Conservation (phyloP, 23 red algal species). For the Agarophyton chilense region DNA sequence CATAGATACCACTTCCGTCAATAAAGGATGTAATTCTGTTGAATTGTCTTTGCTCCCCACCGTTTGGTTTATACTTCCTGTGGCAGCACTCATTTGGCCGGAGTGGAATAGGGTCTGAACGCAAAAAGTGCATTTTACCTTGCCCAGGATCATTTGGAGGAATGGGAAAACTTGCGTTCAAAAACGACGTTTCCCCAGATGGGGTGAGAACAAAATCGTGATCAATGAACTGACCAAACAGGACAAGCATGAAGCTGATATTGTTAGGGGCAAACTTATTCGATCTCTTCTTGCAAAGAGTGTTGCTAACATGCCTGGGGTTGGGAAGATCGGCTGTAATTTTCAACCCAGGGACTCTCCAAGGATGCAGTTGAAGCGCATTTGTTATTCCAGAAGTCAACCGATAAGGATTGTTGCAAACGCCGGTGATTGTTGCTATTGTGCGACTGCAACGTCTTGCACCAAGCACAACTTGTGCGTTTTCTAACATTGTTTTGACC, state of each 20-base stretch:
- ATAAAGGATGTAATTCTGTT: constrained; percentile 57
- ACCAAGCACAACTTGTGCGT: constrained; percentile 47
- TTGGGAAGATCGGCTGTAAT: constrained; percentile 19
- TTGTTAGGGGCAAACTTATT: neutral
- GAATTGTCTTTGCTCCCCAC: constrained; percentile 28
- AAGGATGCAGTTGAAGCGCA: neutral
- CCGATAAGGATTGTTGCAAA: constrained; percentile 54
- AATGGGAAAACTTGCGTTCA: neutral
- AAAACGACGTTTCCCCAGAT: constrained; percentile 5
- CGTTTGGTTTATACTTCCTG: neutral
- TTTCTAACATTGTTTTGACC: constrained; percentile 37
- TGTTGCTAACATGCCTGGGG: constrained; percentile 28
- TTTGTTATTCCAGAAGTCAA: constrained; percentile 43
- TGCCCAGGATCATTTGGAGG: constrained; percentile 11
- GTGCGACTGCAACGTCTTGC: neutral
- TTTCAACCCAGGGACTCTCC: neutral
- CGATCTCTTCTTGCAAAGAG: constrained; percentile 4
- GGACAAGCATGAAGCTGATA: constrained; percentile 38
- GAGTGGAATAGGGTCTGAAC: constrained; percentile 21
- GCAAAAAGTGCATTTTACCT: constrained; percentile 41
- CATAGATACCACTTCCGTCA: constrained; percentile 73
- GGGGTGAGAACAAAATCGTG: constrained; percentile 78
- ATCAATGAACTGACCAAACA: constrained; percentile 76
- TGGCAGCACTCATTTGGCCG: constrained; percentile 27
- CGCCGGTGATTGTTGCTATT: constrained; percentile 36